Evolutionary conservation across 2,329 filamentous ascomycete species (phyloP).

Genomic region (Aspergillus spinulosporus): DNA sequence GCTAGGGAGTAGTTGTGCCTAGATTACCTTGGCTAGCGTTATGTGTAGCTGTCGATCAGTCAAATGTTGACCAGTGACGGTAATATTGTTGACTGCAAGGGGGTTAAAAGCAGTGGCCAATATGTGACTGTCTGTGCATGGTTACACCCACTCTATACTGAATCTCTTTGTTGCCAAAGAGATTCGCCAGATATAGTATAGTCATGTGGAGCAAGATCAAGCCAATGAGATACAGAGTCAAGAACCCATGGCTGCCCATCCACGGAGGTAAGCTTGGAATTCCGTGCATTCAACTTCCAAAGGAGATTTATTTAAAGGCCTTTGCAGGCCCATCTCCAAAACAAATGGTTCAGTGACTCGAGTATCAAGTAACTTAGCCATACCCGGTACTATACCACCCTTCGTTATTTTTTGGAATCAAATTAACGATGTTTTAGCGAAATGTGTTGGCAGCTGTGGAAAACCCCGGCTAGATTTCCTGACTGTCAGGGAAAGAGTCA

Average conservation of each 20-base stretch:
- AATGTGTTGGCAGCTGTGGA: slow-evolving; percentile 20
- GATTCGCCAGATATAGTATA: background rate
- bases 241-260: background rate
- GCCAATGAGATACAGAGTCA: background rate
- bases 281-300: background rate
- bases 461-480: slow-evolving; percentile 19
- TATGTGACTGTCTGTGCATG: background rate
- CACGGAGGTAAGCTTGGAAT: background rate
- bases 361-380: background rate
- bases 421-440: slow-evolving; percentile 2
- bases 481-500: slow-evolving; percentile 18
- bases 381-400: background rate
- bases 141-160: background rate
- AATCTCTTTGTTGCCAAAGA: background rate
- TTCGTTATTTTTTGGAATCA: background rate
- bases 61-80: too few species aligned
- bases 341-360: background rate
- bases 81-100: too few species aligned
- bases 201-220: background rate
- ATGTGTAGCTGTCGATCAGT: too few species aligned
- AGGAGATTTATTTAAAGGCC: background rate
- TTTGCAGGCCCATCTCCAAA: background rate
- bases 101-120: background rate
- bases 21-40: too few species aligned
- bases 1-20: too few species aligned